A percentile compares a stretch with the other conserved stretches of the same genome.
Conservation (phyloP, 805 yeast species). For the Saturnispora dispora region DNA sequence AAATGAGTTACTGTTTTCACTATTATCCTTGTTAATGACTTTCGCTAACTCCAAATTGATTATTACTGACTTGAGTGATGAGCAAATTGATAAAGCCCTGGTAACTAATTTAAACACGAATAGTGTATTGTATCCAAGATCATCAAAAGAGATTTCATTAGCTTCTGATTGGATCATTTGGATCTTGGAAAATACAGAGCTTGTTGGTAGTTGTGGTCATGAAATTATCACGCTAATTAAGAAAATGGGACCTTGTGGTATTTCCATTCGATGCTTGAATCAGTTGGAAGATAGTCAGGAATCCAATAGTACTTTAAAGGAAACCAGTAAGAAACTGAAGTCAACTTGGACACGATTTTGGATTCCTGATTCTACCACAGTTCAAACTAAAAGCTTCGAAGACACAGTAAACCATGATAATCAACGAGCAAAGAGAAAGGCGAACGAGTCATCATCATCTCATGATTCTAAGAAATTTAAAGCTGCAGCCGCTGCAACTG, state of each 20-base stretch:
- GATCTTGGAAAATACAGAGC: conserved; percentile 10
- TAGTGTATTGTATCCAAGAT: conserved; percentile 3
- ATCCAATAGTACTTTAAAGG: conserved; percentile 1
- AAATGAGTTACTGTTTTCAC: conserved; percentile 10
- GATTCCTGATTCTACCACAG: conserved; percentile 11
- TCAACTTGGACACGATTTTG: conserved; percentile 18
- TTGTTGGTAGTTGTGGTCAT: conserved; percentile 11
- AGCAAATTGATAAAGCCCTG: neutral
- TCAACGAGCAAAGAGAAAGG: neutral
- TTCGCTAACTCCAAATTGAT: conserved; percentile 9
- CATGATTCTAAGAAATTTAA: conserved; percentile 3
- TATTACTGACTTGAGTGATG: conserved; percentile 2
- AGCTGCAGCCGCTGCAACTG: conserved; percentile 7
- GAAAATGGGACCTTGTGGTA: conserved; percentile 1
- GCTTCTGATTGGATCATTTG: conserved; percentile 9
- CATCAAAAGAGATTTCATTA: conserved; percentile 5
- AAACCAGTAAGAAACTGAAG: conserved; percentile 14
- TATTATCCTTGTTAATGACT: conserved; percentile 14
- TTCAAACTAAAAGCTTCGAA: conserved; percentile 5
- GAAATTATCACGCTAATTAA: neutral
- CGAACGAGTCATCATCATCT: neutral
- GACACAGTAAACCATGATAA: neutral
- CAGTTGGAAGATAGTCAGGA: neutral
- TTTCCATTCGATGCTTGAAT: conserved; percentile 1
- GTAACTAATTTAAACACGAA: neutral